These are phyloP conservation scores for Cercophora samala DNA, from an alignment of 495 filamentous ascomycete species.

Conservation along the genomic window DNA sequence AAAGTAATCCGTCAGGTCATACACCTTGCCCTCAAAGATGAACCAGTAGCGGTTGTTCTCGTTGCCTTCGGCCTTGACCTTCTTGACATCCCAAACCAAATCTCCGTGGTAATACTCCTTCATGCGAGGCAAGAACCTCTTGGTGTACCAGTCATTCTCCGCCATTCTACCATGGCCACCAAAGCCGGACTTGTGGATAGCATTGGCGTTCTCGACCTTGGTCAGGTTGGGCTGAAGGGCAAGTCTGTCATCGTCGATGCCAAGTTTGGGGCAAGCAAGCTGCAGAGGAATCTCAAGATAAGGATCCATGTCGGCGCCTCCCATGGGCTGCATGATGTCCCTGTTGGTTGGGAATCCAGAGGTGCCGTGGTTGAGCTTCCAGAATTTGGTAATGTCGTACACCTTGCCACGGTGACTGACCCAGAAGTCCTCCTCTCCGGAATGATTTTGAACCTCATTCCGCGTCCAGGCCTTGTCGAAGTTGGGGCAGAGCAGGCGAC, in stretches of 20 bases:
- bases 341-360: slow-evolving; percentile 54
- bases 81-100: slow-evolving; percentile 59
- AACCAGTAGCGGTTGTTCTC: slow-evolving; percentile 72
- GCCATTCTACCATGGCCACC: slow-evolving; percentile 54
- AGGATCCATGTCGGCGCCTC: slow-evolving; percentile 71
- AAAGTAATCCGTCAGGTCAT: slow-evolving; percentile 90
- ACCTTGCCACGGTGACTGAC: slow-evolving; percentile 86
- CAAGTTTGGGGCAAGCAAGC: slow-evolving; percentile 64
- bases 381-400: slow-evolving; percentile 90
- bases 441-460: slow-evolving; percentile 67
- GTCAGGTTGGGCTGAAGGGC: slow-evolving; percentile 63
- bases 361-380: slow-evolving; percentile 77
- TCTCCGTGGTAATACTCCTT: slow-evolving; percentile 82
- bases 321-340: slow-evolving; percentile 70
- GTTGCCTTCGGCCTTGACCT: slow-evolving; percentile 61
- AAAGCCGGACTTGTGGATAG: slow-evolving; percentile 64
- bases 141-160: slow-evolving; percentile 69
- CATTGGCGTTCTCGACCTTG: slow-evolving; percentile 33
- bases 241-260: slow-evolving; percentile 51
- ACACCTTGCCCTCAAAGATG: slow-evolving; percentile 68
- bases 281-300: slow-evolving; percentile 81
- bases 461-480: slow-evolving; percentile 85
- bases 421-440: slow-evolving; percentile 72
- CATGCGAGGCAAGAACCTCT: slow-evolving; percentile 73
- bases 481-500: slow-evolving; percentile 81